Base-by-base conservation (phyloP, 1,284 basidiomycete genomes). In the Apiotrichum porosum region DNA sequence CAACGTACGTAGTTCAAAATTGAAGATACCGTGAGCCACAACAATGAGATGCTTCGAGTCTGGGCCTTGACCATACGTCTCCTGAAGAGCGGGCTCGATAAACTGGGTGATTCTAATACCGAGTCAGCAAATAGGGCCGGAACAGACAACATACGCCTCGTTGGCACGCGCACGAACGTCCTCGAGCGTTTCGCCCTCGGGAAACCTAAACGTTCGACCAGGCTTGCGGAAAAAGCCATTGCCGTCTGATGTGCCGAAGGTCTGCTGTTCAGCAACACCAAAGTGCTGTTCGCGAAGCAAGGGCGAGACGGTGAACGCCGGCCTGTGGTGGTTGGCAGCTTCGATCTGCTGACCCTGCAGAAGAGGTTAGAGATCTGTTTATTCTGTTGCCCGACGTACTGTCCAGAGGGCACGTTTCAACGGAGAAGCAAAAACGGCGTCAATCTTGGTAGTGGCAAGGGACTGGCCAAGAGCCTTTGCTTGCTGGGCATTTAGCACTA, bases 381-480 rank as follows among this genome's bases (percentile, higher is more conserved):
- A 12, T 9, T 1, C 28, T 17, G 47, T 65, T 47, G n/a, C n/a
- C n/a, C n/a, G n/a, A 26, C 39, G 4, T 41, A 73, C 71, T 0
- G 72, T 74, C 71, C 70, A 72, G 22, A 61, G 55, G 2, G 91
- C 88, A 22, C 92, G 83, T 60, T 83, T 80, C 42, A 95, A 79
- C 49, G 86, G 80, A 0, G 89, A 93, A 9, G 86, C 79, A 68
- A 88, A 82, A 51, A 97, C 85, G 17, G 80, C 79, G 35, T 80
- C 76, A 56, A 92, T 78, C 9, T 64, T 77, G 13, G 75, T 80
- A 24, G 74, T 61, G n/a, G 80, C 73, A 28, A 90, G 80, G 19
- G 81, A 80, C 41, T 77, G 71, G 1, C 82, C 88, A 2, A 88
- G 75, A 0, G 88, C 87, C 60, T 79, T 81, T 3, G 90, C 88